Evolutionary conservation across 129 eudicot species (phyloP).

Genomic region (Gnaphalium uliginosum): DNA sequence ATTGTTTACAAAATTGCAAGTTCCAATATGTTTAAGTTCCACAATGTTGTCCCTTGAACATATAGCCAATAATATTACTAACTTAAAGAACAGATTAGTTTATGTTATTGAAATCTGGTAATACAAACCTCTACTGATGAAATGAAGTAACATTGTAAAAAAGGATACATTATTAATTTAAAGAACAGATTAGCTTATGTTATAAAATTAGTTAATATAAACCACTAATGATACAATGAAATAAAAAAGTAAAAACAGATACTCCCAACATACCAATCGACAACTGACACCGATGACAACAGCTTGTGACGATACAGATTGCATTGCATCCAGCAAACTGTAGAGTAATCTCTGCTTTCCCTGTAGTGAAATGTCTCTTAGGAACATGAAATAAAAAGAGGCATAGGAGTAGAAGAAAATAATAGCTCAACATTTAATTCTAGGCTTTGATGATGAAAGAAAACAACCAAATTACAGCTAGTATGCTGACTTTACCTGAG

Average conservation of each 20-base stretch:
- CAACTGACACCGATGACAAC: slow-evolving; percentile 89
- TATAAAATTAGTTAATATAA: too few species aligned
- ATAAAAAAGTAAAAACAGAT: too few species aligned
- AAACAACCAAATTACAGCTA: not conserved
- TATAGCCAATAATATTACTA: not conserved
- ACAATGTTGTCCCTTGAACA: not conserved
- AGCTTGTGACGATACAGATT: slow-evolving; percentile 94
- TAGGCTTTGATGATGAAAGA: not conserved
- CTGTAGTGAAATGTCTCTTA: slow-evolving; percentile 32
- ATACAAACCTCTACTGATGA: slow-evolving; percentile 2
- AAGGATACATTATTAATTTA: too few species aligned
- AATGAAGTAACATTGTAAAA: not conserved
- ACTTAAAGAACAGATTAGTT: not conserved
- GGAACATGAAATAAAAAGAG: not conserved
- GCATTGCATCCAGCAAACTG: slow-evolving; percentile 93
- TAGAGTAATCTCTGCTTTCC: slow-evolving; percentile 91
- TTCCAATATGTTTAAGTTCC: not conserved
- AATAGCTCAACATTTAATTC: not conserved
- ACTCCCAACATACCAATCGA: slow-evolving; percentile 63
- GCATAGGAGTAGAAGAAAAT: not conserved
- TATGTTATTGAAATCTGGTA: not conserved
- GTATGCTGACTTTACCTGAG: slow-evolving; percentile 58
- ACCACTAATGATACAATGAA: not conserved
- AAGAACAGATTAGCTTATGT: not conserved
- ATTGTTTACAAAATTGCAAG: not conserved